Evolutionary conservation across 768 basidiomycete species (phyloP), one percentile per base, ranked within the genome.

Genomic region (Collybia nuda): DNA sequence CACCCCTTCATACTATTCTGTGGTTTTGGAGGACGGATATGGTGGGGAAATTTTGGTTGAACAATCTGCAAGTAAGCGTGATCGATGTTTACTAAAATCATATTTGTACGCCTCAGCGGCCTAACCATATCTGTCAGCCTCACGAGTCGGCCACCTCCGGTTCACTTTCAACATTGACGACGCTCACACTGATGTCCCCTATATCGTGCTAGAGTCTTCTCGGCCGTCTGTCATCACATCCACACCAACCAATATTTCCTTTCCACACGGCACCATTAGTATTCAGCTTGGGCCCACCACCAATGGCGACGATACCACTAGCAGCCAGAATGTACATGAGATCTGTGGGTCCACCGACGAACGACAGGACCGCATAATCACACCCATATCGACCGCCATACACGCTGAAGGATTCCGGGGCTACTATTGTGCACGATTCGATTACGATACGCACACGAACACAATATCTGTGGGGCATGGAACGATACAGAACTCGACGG

Each of bases 111-210:
- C 26, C 52, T 59, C 22, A 56, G 26, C 21, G n/a, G n/a, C n/a
- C n/a, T 40, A 32, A n/a, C 36, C 35, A 9, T 54, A 90, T 14
- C 14, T 32, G 7, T 32, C 7, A 32, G 88, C 87, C 6, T 90
- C 89, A 6, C 79, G 86, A 6, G 86, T 87, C 2, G 88, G 85
- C 0, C 86, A 90, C 62, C 71, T 90, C 1, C 78, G 84, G 2
- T 88, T 89, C 64, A 84, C 82, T 0, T 90, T 88, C 67, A 62
- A 6, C 50, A 50, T 71, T 5, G 44, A 32, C 14, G 37, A 50
- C 19, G 39, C 56, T 5, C 9, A 60, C 43, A 32, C 66, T 35
- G 40, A 62, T 42, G 56, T 44, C 18, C 85, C 85, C 0, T 86
- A 85, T 48, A 69, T 90, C 40, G 67, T 90, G 17, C 60, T 92